Evolutionary conservation across 1,284 basidiomycete species (phyloP).

Genomic region (Erythrobasidium hasegawianum): DNA sequence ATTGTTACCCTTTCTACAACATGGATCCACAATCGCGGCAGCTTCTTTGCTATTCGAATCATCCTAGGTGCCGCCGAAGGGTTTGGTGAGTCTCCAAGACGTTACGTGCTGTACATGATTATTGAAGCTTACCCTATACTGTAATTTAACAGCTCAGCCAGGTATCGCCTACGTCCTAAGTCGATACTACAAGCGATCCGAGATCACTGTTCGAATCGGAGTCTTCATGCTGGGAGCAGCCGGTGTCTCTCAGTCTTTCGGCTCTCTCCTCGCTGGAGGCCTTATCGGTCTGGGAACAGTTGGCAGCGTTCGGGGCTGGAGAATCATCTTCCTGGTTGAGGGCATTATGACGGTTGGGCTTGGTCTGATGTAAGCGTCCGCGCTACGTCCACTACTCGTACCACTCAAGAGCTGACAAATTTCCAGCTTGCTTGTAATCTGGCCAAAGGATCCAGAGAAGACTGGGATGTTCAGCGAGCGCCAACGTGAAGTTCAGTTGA

Average conservation of each 20-base stretch:
- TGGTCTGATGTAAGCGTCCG: neutral
- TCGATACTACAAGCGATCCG: conserved; percentile 47
- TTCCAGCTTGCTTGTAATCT: neutral
- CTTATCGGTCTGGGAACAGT: neutral
- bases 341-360: neutral
- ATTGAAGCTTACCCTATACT: no score
- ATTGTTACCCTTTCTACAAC: conserved; percentile 40
- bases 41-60: conserved; percentile 38
- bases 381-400: neutral
- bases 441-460: neutral
- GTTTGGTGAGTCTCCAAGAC: conserved; percentile 31
- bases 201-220: conserved; percentile 40
- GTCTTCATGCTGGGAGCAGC: conserved; percentile 37
- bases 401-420: neutral
- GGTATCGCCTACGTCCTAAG: conserved; percentile 45
- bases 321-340: conserved; percentile 47
- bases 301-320: conserved; percentile 35
- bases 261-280: conserved; percentile 3
- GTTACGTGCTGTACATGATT: no score
- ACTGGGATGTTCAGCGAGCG: neutral
- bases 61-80: conserved; percentile 38
- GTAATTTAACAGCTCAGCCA: conserved; percentile 37
- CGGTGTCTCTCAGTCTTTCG: conserved; percentile 36
- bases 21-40: conserved; percentile 37
- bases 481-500: neutral